Evolutionary conservation across 306 rosid species (phyloP).

Genomic region (Pyrus communis): DNA sequence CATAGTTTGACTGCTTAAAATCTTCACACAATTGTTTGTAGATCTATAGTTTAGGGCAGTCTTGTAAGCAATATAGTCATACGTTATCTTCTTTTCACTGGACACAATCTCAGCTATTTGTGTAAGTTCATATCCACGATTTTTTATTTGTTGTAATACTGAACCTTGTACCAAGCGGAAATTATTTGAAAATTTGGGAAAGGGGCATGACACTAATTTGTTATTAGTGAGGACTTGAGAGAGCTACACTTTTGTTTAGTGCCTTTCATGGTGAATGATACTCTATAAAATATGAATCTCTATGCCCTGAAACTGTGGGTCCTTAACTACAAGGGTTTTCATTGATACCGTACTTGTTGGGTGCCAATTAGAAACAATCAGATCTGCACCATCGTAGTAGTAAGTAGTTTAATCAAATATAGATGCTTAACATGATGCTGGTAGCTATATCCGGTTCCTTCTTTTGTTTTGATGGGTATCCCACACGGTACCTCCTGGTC

Average conservation of each 20-base stretch:
- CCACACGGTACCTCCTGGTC: slow-evolving; percentile 44
- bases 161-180: neutral
- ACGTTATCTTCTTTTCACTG: neutral
- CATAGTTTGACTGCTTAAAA: no score
- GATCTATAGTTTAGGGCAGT: neutral
- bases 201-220: neutral
- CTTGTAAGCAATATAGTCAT: neutral
- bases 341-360: no score
- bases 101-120: neutral
- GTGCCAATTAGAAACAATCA: neutral
- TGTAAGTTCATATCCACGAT: neutral
- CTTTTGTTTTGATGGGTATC: slow-evolving; percentile 68
- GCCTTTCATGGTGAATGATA: neutral
- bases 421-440: slow-evolving; percentile 1
- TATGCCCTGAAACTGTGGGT: neutral
- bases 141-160: neutral
- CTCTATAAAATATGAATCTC: neutral
- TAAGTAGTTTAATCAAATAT: neutral
- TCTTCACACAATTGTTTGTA: neutral
- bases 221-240: neutral
- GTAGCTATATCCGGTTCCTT: slow-evolving; percentile 36
- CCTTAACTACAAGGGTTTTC: neutral
- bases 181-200: neutral
- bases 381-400: neutral
- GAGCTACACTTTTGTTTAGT: neutral